These are phyloP conservation scores for Citrus maxima DNA, from an alignment of 345 rosid species.

Conservation along the genomic window DNA sequence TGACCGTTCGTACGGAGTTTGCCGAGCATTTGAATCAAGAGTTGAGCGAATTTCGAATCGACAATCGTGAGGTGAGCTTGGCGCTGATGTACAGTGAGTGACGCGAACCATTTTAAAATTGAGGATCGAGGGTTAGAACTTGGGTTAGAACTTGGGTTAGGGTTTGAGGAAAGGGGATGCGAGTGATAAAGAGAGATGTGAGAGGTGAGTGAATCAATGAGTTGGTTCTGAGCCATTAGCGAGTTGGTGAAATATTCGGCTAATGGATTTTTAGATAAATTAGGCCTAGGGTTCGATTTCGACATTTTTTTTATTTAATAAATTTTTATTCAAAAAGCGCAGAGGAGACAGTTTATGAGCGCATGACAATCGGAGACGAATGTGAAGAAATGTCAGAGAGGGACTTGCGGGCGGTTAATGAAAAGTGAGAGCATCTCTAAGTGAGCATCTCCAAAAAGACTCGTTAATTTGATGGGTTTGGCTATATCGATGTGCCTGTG, in stretches of 20 bases:
- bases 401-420: neutral
- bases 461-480: no score
- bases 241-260: constrained; percentile 24
- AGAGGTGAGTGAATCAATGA: constrained; percentile 75
- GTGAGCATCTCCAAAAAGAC: no score
- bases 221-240: constrained; percentile 49
- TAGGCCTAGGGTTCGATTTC: constrained; percentile 18
- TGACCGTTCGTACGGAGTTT: constrained; percentile 53
- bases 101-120: constrained; percentile 81
- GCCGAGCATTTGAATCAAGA: constrained; percentile 77
- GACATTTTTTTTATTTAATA: constrained; percentile 20
- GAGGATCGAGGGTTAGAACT: constrained; percentile 56
- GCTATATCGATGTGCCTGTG: no score
- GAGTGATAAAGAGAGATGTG: constrained; percentile 89
- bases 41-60: constrained; percentile 53
- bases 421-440: no score
- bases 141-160: constrained; percentile 12
- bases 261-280: constrained; percentile 2
- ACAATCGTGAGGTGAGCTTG: constrained; percentile 66
- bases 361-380: neutral
- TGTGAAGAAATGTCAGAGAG: neutral
- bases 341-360: neutral
- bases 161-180: constrained; percentile 27
- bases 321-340: neutral
- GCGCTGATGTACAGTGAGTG: constrained; percentile 76